Percentiles rank a stretch among this genome's conserved stretches.
Evolutionary conservation across 768 basidiomycete species (phyloP).

Genomic region (Krasilnikovozyma curviuscula): DNA sequence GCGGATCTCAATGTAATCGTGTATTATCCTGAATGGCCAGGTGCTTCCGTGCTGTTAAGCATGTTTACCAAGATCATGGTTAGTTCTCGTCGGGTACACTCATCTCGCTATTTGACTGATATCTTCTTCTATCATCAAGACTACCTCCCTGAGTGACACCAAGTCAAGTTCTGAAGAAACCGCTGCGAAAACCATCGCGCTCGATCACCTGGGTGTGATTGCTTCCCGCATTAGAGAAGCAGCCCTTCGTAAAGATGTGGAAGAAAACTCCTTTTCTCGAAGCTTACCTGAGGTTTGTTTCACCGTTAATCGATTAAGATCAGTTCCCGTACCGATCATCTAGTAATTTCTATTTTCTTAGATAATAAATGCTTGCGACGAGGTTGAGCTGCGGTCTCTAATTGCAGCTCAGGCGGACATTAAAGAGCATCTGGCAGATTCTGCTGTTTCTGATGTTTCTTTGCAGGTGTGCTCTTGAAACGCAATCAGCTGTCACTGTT

Average conservation of each 20-base stretch:
- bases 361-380: not conserved
- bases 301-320: not conserved
- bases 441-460: not conserved
- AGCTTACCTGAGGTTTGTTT: not conserved
- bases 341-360: not conserved
- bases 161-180: constrained; percentile 55
- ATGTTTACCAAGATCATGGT: constrained; percentile 79
- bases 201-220: constrained; percentile 88
- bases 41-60: constrained; percentile 57
- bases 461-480: not conserved
- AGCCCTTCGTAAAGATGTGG: constrained; percentile 25
- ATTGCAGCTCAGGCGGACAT: not conserved
- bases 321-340: not conserved
- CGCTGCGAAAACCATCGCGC: constrained; percentile 66
- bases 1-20: constrained; percentile 70
- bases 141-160: constrained; percentile 61
- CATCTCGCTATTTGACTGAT: not conserved
- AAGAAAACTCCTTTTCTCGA: too few species aligned
- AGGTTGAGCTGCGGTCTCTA: not conserved
- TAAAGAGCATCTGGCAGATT: not conserved
- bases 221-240: constrained; percentile 56
- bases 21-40: constrained; percentile 96
- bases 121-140: constrained; percentile 30
- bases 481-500: not conserved
- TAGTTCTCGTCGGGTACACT: constrained; percentile 11